Evolutionary conservation across 2,329 filamentous ascomycete species (phyloP), one percentile per base, ranked within the genome.

Genomic region (Davidsoniella virescens): DNA sequence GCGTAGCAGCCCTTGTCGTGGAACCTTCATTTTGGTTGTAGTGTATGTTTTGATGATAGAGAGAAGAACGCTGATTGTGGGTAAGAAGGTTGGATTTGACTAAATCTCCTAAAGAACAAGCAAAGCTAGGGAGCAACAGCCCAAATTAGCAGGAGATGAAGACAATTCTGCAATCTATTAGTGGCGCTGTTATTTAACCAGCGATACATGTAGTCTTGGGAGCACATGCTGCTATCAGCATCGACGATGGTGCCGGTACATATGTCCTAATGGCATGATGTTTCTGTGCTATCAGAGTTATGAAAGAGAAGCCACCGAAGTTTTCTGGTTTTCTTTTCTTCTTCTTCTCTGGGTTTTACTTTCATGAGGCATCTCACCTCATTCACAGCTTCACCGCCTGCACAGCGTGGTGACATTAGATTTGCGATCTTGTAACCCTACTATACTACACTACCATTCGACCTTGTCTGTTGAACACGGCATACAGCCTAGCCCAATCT

Each of bases 1-100:
- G 45, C 39, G 39, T 47, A 39, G 16, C n/a, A 37, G 25, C 38
- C 45, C 50, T 52, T 17, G 40, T 44, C 50, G 45, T 52, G 39
- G 44, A 43, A 52, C 50, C 37, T 46, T 44, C 16, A 48, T 26
- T 36, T 39, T 44, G 20, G 20, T 23, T 5, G 20, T 23, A 23
- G 5, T 23, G 20, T 5, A 23, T 23, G 20, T 23, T 23, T 23
- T 23, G 20, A 23, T 43, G 38, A 26, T 18, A 40, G 40, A 26
- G 41, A 45, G 48, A 41, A 36, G 37, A 33, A 36, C 36, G 25
- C 20, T n/a, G 26, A 17, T 43, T 18, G 41, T 6, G 26, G 26
- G 25, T 12, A 29, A 17, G 26, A 44, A 25, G 42, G 7, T 26
- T 44, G 18, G 42, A 33, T 33, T 33, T 33, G 9, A 8, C 29